Evolutionary conservation across 1,139 yeast genomes (phyloP).

Genomic region (Nakaseomyces nivariensis): DNA sequence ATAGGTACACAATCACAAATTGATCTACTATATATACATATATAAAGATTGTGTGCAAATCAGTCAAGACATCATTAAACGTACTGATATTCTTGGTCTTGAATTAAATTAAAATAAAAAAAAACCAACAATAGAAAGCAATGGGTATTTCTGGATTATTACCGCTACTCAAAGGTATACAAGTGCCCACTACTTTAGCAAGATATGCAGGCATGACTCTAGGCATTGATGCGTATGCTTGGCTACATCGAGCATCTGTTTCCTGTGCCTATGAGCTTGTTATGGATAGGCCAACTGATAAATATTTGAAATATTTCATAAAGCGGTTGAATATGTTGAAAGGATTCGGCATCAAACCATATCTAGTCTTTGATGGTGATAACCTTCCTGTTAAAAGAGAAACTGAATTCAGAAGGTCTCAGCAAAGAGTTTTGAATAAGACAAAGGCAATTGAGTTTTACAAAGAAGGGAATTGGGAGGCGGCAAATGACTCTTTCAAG

Average conservation of each 20-base stretch:
- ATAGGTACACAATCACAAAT: no score
- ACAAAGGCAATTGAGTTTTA: conserved; percentile 46
- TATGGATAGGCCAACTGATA: conserved; percentile 53
- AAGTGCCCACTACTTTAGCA: conserved; percentile 44
- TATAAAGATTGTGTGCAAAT: no score
- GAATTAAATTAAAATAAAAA: no score
- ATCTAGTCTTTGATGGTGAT: conserved; percentile 89
- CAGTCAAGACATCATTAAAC: no score
- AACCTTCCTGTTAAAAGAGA: conserved; percentile 63
- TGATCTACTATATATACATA: no score
- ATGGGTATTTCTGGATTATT: conserved; percentile 78
- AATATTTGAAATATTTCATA: conserved; percentile 47
- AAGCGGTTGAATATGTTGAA: conserved; percentile 56
- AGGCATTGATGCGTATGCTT: conserved; percentile 92
- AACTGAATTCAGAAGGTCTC: conserved; percentile 52
- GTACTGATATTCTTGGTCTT: no score
- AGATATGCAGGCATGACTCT: conserved; percentile 59
- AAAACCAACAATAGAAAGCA: no score
- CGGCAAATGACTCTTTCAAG: conserved; percentile 60
- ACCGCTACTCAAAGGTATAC: conserved; percentile 62
- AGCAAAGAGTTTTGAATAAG: conserved; percentile 13
- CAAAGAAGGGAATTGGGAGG: conserved; percentile 39
- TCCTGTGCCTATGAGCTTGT: conserved; percentile 79
- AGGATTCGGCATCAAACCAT: conserved; percentile 64
- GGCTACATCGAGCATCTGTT: conserved; percentile 82